phyloP scores from a whole-genome alignment of 257 asterid genomes.

The Linaria vulgaris region DNA sequence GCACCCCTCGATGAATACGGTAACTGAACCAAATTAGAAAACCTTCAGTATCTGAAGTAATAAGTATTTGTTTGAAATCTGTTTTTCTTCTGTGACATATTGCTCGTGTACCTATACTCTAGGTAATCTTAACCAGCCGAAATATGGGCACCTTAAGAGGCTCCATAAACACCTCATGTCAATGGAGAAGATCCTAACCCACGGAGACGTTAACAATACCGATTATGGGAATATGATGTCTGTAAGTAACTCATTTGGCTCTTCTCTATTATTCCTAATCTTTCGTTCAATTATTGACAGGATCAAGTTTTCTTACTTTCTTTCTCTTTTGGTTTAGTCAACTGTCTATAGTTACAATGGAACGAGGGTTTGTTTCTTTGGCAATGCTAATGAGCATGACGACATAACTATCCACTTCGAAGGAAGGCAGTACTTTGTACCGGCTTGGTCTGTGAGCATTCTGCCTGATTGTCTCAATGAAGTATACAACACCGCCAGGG shows the following conservation, averaged over 20 bases:
- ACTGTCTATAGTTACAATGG: constrained; percentile 32
- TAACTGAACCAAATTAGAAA: not conserved
- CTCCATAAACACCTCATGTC: constrained; percentile 35
- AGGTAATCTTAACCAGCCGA: constrained; percentile 47
- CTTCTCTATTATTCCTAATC: not conserved
- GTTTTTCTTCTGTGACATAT: not conserved
- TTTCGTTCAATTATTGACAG: not conserved
- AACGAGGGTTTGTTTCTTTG: constrained; percentile 40
- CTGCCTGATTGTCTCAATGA: constrained; percentile 40
- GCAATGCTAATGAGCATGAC: constrained; percentile 29
- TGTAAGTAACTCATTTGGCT: constrained; percentile 18
- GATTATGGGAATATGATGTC: constrained; percentile 27
- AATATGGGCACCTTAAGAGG: constrained; percentile 44
- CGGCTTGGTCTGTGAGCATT: constrained; percentile 55
- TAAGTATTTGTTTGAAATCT: not conserved
- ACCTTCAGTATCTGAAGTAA: not conserved
- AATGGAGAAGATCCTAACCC: constrained; percentile 35
- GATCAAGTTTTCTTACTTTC: not conserved
- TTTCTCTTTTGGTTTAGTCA: constrained; percentile 22
- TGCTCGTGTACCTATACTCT: not conserved
- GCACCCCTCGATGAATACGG: constrained; percentile 54
- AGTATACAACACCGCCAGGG: constrained; percentile 44
- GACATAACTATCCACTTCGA: constrained; percentile 32
- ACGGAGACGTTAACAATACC: constrained; percentile 32
- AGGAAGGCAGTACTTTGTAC: constrained; percentile 29